phyloP scores from a whole-genome alignment of 345 rosid genomes.

The Aquilaria yunnanensis region DNA sequence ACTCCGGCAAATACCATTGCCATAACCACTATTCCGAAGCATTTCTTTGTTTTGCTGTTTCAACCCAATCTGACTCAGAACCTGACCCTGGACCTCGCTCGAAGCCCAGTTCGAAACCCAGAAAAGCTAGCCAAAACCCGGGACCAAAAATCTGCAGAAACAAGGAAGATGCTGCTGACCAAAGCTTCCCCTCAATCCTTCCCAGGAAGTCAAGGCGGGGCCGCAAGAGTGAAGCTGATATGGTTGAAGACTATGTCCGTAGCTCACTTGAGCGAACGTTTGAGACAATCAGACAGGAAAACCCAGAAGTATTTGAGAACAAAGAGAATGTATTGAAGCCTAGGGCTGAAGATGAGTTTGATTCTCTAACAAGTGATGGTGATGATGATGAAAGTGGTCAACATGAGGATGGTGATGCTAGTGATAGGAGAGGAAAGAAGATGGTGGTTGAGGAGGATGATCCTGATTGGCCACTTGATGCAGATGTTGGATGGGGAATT shows the following conservation, averaged over 20 bases:
- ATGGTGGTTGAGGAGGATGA: slow-evolving; percentile 83
- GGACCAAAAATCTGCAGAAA: slow-evolving; percentile 17
- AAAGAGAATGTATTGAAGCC: slow-evolving; percentile 46
- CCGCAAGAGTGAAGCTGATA: slow-evolving; percentile 71
- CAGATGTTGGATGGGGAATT: slow-evolving; percentile 94
- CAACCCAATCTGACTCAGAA: slow-evolving; percentile 35
- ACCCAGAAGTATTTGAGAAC: slow-evolving; percentile 44
- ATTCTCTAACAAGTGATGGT: slow-evolving; percentile 18
- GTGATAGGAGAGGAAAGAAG: slow-evolving; percentile 21
- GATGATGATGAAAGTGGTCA: slow-evolving; percentile 20
- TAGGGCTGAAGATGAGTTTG: slow-evolving; percentile 22
- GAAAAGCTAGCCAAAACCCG: slow-evolving; percentile 9
- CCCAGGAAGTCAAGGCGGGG: slow-evolving; percentile 68
- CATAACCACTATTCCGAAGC: slow-evolving; percentile 11
- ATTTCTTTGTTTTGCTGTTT: slow-evolving; percentile 28
- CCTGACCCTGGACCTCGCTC: slow-evolving; percentile 22
- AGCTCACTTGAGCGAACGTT: slow-evolving; percentile 58
- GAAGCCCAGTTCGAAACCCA: slow-evolving; percentile 20
- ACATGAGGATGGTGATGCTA: slow-evolving; percentile 45
- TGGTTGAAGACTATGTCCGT: slow-evolving; percentile 78
- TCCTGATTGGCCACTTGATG: slow-evolving; percentile 85
- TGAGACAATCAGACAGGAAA: slow-evolving; percentile 50
- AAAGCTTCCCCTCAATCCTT: slow-evolving; percentile 31
- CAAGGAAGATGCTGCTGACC: slow-evolving; percentile 17
- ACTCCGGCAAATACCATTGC: neutral